Conservation (phyloP, 1,284 basidiomycete species). For the Sporisorium graminicola region DNA sequence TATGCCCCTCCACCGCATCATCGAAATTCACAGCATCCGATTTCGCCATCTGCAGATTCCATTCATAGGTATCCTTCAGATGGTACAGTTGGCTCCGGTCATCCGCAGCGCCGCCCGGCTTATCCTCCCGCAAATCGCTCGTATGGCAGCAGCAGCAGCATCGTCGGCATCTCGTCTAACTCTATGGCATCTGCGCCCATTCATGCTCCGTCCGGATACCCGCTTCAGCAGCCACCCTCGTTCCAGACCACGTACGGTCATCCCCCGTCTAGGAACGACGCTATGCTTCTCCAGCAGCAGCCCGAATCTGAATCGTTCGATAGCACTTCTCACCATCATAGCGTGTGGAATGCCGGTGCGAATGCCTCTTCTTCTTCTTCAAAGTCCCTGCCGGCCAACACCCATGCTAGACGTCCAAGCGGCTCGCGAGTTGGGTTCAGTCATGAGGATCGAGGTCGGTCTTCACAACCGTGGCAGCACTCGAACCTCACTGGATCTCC, state of each 20-base stretch:
- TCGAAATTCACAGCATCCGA: slow-evolving; percentile 13
- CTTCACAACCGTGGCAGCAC: slow-evolving; percentile 20
- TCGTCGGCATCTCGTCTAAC: background rate
- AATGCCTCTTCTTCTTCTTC: slow-evolving; percentile 20
- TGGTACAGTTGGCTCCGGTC: too few species aligned
- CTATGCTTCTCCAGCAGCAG: slow-evolving; percentile 23
- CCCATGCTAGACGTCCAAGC: slow-evolving; percentile 4
- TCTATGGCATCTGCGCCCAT: slow-evolving; percentile 6
- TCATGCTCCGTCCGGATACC: slow-evolving; percentile 21
- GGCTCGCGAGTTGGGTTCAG: slow-evolving; percentile 14
- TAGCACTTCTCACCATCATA: background rate
- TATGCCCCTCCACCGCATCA: slow-evolving; percentile 29
- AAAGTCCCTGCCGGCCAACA: background rate
- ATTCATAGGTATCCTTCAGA: slow-evolving; percentile 16
- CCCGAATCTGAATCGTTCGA: slow-evolving; percentile 16
- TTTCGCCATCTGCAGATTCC: slow-evolving; percentile 8
- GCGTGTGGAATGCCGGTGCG: slow-evolving; percentile 14
- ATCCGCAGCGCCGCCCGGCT: slow-evolving; percentile 26
- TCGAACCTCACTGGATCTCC: slow-evolving; percentile 15
- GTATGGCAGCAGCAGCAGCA: slow-evolving; percentile 25
- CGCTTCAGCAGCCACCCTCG: slow-evolving; percentile 31
- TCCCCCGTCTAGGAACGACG: slow-evolving; percentile 12
- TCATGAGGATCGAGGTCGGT: slow-evolving; percentile 17
- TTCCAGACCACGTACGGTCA: slow-evolving; percentile 29
- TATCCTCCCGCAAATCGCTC: slow-evolving; percentile 21